Evolutionary conservation across 163 green algal species (phyloP).

Genomic region (Prototheca wickerhamii): DNA sequence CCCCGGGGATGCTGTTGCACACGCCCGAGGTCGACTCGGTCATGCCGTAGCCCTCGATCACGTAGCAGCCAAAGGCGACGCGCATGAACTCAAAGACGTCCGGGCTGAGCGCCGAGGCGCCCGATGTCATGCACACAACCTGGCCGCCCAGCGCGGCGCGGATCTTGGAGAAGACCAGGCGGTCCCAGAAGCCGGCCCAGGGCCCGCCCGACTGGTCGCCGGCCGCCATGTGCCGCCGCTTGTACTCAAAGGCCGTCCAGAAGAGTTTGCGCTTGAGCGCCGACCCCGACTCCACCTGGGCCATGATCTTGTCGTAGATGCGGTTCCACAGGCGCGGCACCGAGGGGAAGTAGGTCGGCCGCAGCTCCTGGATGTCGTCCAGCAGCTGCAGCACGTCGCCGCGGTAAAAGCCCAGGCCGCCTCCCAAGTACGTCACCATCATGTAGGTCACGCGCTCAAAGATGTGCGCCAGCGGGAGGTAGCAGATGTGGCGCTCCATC

Average conservation of each 20-base stretch:
- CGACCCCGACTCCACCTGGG: constrained; percentile 42
- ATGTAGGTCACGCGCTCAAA: constrained; percentile 89
- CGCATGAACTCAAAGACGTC: constrained; percentile 91
- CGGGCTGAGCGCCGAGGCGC: constrained; percentile 74
- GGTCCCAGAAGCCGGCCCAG: constrained; percentile 77
- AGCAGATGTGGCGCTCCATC: constrained; percentile 78
- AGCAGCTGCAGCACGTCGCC: constrained; percentile 81
- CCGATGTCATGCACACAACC: constrained; percentile 80
- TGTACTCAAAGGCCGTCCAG: constrained; percentile 50
- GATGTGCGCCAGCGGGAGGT: constrained; percentile 97
- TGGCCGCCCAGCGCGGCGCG: constrained; percentile 80
- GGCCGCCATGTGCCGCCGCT: constrained; percentile 46
- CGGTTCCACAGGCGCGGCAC: constrained; percentile 92
- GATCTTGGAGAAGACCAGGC: constrained; percentile 94
- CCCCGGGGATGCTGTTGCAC: constrained; percentile 23
- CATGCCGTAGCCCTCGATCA: constrained; percentile 89
- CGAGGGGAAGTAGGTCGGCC: constrained; percentile 58
- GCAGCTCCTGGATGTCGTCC: constrained; percentile 80
- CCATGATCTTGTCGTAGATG: constrained; percentile 84
- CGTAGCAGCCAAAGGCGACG: constrained; percentile 77
- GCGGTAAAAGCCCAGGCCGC: constrained; percentile 86
- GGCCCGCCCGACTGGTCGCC: constrained; percentile 67
- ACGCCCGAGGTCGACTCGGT: constrained; percentile 38
- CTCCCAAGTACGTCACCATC: constrained; percentile 47
- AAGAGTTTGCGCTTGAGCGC: constrained; percentile 51